A percentile compares a stretch with the other conserved stretches of the same genome.
phyloP scores from a whole-genome alignment of 2,329 filamentous ascomycete species.

The Ceratocystis variospora region DNA sequence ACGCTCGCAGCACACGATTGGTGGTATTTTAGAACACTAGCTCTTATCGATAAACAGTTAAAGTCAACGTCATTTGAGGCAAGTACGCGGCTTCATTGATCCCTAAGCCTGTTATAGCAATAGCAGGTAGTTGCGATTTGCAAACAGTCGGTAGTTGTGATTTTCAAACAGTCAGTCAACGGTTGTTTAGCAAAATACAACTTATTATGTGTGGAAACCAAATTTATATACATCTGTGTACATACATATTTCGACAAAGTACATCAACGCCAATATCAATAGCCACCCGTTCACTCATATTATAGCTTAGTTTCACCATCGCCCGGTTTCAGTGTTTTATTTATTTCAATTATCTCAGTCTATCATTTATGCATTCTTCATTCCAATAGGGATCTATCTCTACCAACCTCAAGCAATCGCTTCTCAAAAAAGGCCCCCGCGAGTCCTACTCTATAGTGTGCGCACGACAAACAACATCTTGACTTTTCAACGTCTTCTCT shows the following conservation, averaged over 20 bases:
- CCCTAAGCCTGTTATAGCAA: background rate
- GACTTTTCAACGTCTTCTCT: background rate
- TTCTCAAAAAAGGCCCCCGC: too few species aligned
- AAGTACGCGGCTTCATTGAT: background rate
- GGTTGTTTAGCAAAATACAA: too few species aligned
- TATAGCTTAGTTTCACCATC: background rate
- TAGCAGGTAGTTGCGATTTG: too few species aligned
- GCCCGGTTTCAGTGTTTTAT: background rate
- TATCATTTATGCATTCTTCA: background rate
- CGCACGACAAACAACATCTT: background rate
- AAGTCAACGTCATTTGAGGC: background rate
- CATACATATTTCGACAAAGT: too few species aligned
- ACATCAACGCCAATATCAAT: too few species aligned
- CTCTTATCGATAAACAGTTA: conserved; percentile 6
- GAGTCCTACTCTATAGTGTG: background rate
- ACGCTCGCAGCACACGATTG: background rate
- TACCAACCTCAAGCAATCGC: too few species aligned
- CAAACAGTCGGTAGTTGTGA: too few species aligned
- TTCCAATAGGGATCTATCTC: background rate
- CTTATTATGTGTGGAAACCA: background rate
- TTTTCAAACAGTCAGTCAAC: too few species aligned
- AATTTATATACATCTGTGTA: background rate
- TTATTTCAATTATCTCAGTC: background rate
- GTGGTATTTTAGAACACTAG: background rate
- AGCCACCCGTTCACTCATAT: background rate